These are phyloP conservation scores for Colletotrichum destructivum DNA, from an alignment of 2,329 filamentous ascomycete genomes.

Conservation along the genomic window DNA sequence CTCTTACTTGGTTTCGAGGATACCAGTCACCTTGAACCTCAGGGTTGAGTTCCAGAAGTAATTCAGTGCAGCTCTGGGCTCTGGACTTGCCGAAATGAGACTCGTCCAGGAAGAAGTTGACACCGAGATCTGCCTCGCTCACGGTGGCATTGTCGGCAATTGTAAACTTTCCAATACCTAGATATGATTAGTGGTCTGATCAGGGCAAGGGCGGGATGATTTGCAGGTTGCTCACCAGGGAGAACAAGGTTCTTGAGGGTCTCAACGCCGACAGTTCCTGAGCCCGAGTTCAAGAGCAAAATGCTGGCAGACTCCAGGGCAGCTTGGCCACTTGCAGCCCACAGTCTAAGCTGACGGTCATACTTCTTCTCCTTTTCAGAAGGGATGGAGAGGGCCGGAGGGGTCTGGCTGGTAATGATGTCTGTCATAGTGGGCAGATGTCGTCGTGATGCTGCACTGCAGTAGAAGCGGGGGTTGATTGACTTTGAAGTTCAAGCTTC, in stretches of 20 bases:
- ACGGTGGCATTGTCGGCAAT: constrained; percentile 88
- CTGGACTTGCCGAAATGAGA: constrained; percentile 81
- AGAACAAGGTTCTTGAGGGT: constrained; percentile 97
- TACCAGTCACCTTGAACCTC: constrained; percentile 87
- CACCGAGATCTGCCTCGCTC: constrained; percentile 86
- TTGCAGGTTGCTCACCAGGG: constrained; percentile 69
- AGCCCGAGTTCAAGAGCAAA: constrained; percentile 88
- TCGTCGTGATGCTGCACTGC: not conserved
- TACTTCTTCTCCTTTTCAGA: constrained; percentile 83
- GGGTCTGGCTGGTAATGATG: constrained; percentile 60
- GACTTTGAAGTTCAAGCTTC: not conserved
- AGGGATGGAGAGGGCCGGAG: constrained; percentile 66
- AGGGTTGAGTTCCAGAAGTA: constrained; percentile 90
- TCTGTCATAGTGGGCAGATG: constrained; percentile 57
- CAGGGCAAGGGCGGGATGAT: not conserved
- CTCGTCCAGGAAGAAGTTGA: constrained; percentile 97
- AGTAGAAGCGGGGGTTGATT: not conserved
- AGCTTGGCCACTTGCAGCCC: constrained; percentile 92
- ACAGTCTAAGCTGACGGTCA: constrained; percentile 93
- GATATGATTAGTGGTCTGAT: constrained; percentile 44
- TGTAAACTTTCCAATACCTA: constrained; percentile 90
- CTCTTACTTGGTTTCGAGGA: constrained; percentile 62
- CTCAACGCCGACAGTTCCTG: constrained; percentile 91
- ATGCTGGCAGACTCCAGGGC: constrained; percentile 93
- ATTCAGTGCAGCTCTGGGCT: constrained; percentile 82